These are phyloP conservation scores for Cyclotella choctawhatcheeana DNA, from an alignment of 108 stramenopile species.

Conservation along the genomic window DNA sequence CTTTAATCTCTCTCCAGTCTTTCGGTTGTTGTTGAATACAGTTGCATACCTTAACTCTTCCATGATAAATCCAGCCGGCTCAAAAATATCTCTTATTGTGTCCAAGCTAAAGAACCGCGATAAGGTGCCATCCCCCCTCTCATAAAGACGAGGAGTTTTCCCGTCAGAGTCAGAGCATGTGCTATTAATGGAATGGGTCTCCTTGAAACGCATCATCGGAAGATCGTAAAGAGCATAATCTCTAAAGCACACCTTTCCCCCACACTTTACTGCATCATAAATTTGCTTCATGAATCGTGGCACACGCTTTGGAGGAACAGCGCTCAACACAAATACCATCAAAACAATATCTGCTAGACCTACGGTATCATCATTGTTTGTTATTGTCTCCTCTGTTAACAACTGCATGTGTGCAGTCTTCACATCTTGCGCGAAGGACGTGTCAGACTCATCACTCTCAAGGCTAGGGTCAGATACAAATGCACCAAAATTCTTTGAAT, in stretches of 20 bases:
- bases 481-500: conserved; percentile 25
- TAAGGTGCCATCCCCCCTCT: conserved; percentile 46
- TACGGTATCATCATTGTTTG: neutral
- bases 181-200: conserved; percentile 2
- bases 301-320: conserved; percentile 31
- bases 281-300: conserved; percentile 27
- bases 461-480: conserved; percentile 34
- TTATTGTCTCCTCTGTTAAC: neutral
- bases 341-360: conserved; percentile 38
- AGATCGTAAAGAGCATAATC: conserved; percentile 52
- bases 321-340: conserved; percentile 46
- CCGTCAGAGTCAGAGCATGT: conserved; percentile 4
- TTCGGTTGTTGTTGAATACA: conserved; percentile 49
- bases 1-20: conserved; percentile 40
- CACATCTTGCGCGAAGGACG: conserved; percentile 14
- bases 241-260: conserved; percentile 46
- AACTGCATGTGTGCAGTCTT: conserved; percentile 13
- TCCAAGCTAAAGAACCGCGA: conserved; percentile 42
- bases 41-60: conserved; percentile 48
- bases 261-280: conserved; percentile 5
- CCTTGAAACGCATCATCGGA: conserved; percentile 51
- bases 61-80: conserved; percentile 32
- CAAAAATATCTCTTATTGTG: conserved; percentile 20
- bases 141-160: conserved; percentile 21
- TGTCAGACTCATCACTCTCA: conserved; percentile 14